Conservation (phyloP, 805 yeast species). For the Lipomyces sp. region DNA sequence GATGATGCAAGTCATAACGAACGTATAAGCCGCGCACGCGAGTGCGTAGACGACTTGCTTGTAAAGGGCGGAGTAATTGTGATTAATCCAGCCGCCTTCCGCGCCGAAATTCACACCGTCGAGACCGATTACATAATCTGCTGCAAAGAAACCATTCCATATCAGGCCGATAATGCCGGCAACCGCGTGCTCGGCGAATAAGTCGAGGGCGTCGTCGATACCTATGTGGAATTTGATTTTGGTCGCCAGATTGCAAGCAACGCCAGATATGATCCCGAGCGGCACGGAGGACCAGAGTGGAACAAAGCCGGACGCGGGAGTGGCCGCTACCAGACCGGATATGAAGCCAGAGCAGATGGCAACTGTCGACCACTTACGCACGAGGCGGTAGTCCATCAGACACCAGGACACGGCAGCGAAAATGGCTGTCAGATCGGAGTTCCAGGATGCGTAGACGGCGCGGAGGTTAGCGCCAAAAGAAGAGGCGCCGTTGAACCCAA, state of each 20-base stretch:
- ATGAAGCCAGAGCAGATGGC: slow-evolving; percentile 95
- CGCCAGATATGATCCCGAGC: slow-evolving; percentile 79
- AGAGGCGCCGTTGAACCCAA: slow-evolving; percentile 91
- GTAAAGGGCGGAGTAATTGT: slow-evolving; percentile 88
- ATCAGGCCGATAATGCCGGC: slow-evolving; percentile 90
- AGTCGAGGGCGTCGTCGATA: slow-evolving; percentile 93
- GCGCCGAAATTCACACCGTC: slow-evolving; percentile 62
- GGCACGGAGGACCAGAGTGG: slow-evolving; percentile 90
- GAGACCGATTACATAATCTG: slow-evolving; percentile 84
- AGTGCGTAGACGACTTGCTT: slow-evolving; percentile 82
- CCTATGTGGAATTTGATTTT: slow-evolving; percentile 77
- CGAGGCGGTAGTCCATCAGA: slow-evolving; percentile 82
- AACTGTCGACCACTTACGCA: slow-evolving; percentile 90
- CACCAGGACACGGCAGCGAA: slow-evolving; percentile 94
- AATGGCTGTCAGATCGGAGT: slow-evolving; percentile 86
- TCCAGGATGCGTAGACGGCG: slow-evolving; percentile 88
- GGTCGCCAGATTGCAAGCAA: slow-evolving; percentile 87
- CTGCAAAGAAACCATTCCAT: slow-evolving; percentile 89
- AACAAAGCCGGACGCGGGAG: slow-evolving; percentile 90
- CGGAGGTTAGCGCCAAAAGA: slow-evolving; percentile 80
- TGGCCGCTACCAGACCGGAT: slow-evolving; percentile 95
- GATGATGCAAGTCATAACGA: slow-evolving; percentile 75
- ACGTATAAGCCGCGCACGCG: slow-evolving; percentile 76
- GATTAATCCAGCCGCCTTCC: slow-evolving; percentile 93
- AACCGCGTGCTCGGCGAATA: slow-evolving; percentile 97